These are phyloP conservation scores for Prototheca wickerhamii DNA, from an alignment of 163 green algal genomes.

Conservation along the genomic window DNA sequence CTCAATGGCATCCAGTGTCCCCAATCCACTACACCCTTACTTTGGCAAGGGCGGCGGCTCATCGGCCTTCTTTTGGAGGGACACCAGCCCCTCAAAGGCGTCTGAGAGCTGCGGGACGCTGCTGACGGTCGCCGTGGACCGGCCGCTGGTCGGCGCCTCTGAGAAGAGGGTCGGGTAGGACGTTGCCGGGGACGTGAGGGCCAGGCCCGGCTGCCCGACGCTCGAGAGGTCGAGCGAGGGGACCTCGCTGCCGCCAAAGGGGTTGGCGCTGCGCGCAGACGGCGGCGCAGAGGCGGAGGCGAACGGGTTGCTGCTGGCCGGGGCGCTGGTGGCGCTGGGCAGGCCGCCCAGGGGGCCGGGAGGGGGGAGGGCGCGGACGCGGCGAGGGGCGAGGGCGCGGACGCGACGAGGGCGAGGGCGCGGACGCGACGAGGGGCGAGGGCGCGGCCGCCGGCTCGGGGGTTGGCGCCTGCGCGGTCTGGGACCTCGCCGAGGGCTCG, in stretches of 20 bases:
- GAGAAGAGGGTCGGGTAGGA: too few relatives aligned
- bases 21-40: not conserved
- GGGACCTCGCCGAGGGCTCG: too few relatives aligned
- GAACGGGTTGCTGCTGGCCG: not conserved
- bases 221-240: too few relatives aligned
- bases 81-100: constrained; percentile 9
- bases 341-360: too few relatives aligned
- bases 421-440: too few relatives aligned
- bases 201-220: too few relatives aligned
- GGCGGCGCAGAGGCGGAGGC: not conserved
- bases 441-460: too few relatives aligned
- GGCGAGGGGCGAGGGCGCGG: too few relatives aligned
- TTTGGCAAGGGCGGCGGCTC: constrained; percentile 13
- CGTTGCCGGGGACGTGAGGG: not conserved
- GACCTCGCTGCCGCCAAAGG: not conserved
- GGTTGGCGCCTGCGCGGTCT: too few relatives aligned
- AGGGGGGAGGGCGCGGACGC: too few relatives aligned
- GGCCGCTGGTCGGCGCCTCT: too few relatives aligned
- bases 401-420: too few relatives aligned
- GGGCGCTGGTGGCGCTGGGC: not conserved
- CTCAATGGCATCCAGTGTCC: not conserved
- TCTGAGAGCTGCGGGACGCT: not conserved
- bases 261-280: not conserved
- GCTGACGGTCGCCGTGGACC: not conserved
- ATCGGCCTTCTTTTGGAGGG: constrained; percentile 7